Evolutionary conservation across 768 basidiomycete genomes (phyloP).

Genomic region (Lactarius akahatsu): DNA sequence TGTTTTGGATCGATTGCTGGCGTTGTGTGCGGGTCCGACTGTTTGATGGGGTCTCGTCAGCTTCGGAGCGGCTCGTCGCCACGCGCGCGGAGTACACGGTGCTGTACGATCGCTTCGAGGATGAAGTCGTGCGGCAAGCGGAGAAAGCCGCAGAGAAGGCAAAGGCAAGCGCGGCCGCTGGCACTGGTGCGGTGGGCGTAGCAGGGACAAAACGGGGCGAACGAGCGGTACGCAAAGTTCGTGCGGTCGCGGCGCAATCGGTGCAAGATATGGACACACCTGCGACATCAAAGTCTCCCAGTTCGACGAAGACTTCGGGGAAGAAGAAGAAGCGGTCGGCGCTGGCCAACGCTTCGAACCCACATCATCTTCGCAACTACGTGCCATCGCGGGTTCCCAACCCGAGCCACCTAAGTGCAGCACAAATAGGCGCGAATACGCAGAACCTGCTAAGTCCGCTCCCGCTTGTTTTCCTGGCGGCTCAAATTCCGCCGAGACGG

Average conservation of each 20-base stretch:
- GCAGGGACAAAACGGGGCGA: constrained; percentile 33
- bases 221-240: constrained; percentile 22
- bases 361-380: constrained; percentile 94
- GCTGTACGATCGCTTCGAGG: constrained; percentile 68
- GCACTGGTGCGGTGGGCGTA: constrained; percentile 31
- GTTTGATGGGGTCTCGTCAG: constrained; percentile 42
- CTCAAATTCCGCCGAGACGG: constrained; percentile 58
- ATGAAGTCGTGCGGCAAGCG: constrained; percentile 70
- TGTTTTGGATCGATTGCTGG: constrained; percentile 32
- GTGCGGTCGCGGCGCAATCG: constrained; percentile 28
- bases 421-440: constrained; percentile 43
- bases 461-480: constrained; percentile 65
- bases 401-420: constrained; percentile 39
- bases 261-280: constrained; percentile 40
- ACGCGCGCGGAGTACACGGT: constrained; percentile 67
- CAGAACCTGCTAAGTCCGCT: constrained; percentile 57
- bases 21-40: constrained; percentile 29
- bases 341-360: constrained; percentile 90
- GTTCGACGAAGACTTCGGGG: constrained; percentile 35
- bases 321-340: constrained; percentile 96
- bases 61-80: constrained; percentile 66
- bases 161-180: constrained; percentile 48
- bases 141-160: constrained; percentile 50
- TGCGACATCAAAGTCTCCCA: constrained; percentile 31
- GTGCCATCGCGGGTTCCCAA: constrained; percentile 77